phyloP scores from a whole-genome alignment of 441 rosid genomes.

The Euphorbia celastroides region DNA sequence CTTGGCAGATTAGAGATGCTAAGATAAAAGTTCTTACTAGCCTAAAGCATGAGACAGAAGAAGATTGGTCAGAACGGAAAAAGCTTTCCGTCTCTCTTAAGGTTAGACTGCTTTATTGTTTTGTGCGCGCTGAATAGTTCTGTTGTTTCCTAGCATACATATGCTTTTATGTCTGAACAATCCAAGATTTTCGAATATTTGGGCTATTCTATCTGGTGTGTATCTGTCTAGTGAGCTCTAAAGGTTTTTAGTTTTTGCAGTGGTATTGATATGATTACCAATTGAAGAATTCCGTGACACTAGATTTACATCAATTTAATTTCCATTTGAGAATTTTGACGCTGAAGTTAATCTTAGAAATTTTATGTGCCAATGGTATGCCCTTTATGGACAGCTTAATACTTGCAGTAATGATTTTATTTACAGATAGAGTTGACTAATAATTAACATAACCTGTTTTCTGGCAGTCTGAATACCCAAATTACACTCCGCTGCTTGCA shows the following conservation, averaged over 20 bases:
- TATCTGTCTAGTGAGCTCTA: too few relatives aligned
- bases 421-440: conserved; percentile 14
- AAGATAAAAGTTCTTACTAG: conserved; percentile 73
- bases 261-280: not conserved
- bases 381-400: too few relatives aligned
- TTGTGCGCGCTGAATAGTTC: not conserved
- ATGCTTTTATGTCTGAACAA: too few relatives aligned
- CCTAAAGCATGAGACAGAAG: conserved; percentile 71
- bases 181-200: too few relatives aligned
- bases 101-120: conserved; percentile 29
- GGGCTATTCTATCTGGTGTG: too few relatives aligned
- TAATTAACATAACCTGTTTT: conserved; percentile 15
- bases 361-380: not conserved
- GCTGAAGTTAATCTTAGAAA: not conserved
- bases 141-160: conserved; percentile 1
- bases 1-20: conserved; percentile 70
- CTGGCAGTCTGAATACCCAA: conserved; percentile 81
- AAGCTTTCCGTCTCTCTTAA: conserved; percentile 58
- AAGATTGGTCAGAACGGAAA: conserved; percentile 77
- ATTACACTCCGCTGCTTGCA: conserved; percentile 66
- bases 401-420: not conserved
- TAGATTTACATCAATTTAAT: not conserved
- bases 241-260: not conserved
- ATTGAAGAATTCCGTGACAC: not conserved
- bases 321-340: not conserved